Base-by-base conservation (phyloP, 495 filamentous ascomycete species). In the Tuber borchii region DNA sequence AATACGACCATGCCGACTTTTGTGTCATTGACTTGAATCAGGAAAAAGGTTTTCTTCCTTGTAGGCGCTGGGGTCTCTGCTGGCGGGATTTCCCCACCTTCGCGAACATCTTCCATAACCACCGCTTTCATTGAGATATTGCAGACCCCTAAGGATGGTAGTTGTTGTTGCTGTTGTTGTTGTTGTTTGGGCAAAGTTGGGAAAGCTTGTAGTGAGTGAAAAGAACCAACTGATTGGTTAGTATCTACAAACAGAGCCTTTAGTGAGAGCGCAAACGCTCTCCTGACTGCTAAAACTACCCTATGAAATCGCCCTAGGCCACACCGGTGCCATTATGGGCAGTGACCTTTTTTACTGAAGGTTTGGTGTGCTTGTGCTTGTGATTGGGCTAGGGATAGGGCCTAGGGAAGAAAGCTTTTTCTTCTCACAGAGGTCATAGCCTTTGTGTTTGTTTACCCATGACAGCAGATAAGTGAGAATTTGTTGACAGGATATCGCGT, bases 1-100 rank as follows among this genome's bases (percentile, higher is more conserved):
- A 87, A 84, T 1, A 83, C 51, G 14, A 61, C 80, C n/a, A 87
- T 83, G 19, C 86, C 86, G 45, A 84, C 82, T 75, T 77, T 80
- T 34, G 85, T 74, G 42, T 87, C 85, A 17, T 51, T n/a, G 45
- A 73, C 26, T 34, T 65, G 56, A 65, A 65, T 65, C 14, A 65
- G 56, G 56, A 65, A 34, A 34, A 65, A 65, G 26, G 10, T 14
- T 19, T 26, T 65, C 26, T 34, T 34, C 56, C 56, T 65, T 19
- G 6, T 14, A 17, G 9, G 51, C 22, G 45, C 16, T 26, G 0
- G 20, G 17, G 56, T 34, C 12, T 34, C 31, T 2, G 26, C 26
- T 14, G 5, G 10, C 12, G 56, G 56, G 16, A 34, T 14, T 34
- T 31, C 26, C 26, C 12, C 1, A 16, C 17, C 26, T 8, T 16